Evolutionary conservation across 2,329 filamentous ascomycete genomes (phyloP).

Genomic region (Penicillium thymicola): DNA sequence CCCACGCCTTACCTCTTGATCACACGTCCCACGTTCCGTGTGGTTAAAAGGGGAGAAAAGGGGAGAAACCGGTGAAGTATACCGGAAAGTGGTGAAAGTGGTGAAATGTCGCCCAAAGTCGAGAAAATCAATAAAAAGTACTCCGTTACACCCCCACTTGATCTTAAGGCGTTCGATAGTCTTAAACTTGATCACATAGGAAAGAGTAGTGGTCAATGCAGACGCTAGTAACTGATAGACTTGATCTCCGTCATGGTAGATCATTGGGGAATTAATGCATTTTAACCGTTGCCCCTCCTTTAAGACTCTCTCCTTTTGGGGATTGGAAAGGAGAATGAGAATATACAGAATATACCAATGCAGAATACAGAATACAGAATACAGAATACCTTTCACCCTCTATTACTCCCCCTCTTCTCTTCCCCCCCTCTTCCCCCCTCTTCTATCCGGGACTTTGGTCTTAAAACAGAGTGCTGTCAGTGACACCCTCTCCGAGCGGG

Average conservation of each 20-base stretch:
- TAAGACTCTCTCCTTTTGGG: not conserved
- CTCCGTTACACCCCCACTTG: not conserved
- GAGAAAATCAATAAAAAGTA: not conserved
- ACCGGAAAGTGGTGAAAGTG: conserved; percentile 21
- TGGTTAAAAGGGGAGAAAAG: conserved; percentile 7
- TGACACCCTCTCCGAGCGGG: not conserved
- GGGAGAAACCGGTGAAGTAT: conserved; percentile 29
- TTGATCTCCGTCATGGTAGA: conserved; percentile 36
- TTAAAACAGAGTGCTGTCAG: not conserved
- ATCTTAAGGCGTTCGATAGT: conserved; percentile 8
- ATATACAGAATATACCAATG: too few relatives aligned
- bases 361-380: not conserved
- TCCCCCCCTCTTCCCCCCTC: not conserved
- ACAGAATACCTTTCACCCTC: not conserved
- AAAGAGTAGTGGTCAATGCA: conserved; percentile 33
- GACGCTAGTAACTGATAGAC: conserved; percentile 37
- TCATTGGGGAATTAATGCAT: conserved; percentile 18
- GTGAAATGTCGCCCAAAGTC: conserved; percentile 16
- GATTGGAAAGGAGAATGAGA: too few relatives aligned
- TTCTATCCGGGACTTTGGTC: not conserved
- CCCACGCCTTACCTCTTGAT: conserved; percentile 20
- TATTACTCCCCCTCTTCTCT: not conserved
- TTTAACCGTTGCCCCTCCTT: not conserved
- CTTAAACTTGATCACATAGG: not conserved
- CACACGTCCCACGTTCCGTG: conserved; percentile 18